Conservation (phyloP, 306 rosid species). For the Malus domestica region ASM211411v1 NC_041800.1:9207501-9208000, state of each 20-base stretch:
- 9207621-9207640: constrained; percentile 24
- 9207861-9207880: constrained; percentile 16
- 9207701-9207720: constrained; percentile 3
- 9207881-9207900: constrained; percentile 9
- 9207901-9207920: constrained; percentile 8
- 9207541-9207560: constrained; percentile 5
- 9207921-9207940: constrained; percentile 3
- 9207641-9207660: constrained; percentile 58
- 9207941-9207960: constrained; percentile 14
- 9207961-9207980: constrained; percentile 9
- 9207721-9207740: constrained; percentile 1
- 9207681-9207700: constrained; percentile 36
- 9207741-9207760: neutral
- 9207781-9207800: neutral
- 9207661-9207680: constrained; percentile 61
- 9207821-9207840: constrained; percentile 19
- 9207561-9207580: neutral
- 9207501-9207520: constrained; percentile 62
- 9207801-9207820: constrained; percentile 25
- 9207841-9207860: constrained; percentile 14
- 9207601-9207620: neutral
- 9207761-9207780: neutral
- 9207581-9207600: constrained; percentile 18
- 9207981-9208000: neutral
- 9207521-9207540: constrained; percentile 34